phyloP scores from a whole-genome alignment of 2,329 filamentous ascomycete genomes.

The Reticulascus tulasneorum region DNA sequence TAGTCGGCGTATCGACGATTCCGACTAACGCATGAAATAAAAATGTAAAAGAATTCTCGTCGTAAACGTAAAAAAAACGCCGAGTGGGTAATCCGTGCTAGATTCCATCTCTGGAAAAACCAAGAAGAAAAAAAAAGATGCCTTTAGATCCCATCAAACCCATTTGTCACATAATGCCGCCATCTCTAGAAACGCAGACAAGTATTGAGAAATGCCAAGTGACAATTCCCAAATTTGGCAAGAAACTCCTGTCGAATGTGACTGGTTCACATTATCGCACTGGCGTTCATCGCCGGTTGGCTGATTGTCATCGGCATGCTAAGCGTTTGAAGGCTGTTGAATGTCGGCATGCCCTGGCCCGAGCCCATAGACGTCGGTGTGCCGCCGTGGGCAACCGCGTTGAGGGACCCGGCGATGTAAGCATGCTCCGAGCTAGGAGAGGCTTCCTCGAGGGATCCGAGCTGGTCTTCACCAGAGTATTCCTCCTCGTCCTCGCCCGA shows the following conservation, averaged over 20 bases:
- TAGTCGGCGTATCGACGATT: conserved; percentile 8
- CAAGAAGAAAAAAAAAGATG: conserved; percentile 10
- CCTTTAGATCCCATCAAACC: conserved; percentile 8
- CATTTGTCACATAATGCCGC: conserved; percentile 13
- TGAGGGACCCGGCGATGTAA: conserved; percentile 53
- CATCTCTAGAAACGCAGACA: conserved; percentile 12
- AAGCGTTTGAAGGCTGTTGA: conserved; percentile 57
- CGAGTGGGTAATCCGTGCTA: conserved; percentile 9
- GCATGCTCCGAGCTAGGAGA: conserved; percentile 68
- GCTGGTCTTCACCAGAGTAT: conserved; percentile 75
- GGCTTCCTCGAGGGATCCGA: conserved; percentile 74
- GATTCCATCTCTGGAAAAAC: conserved; percentile 11
- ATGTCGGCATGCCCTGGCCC: conserved; percentile 39
- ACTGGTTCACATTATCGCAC: conserved; percentile 38
- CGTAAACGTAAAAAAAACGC: conserved; percentile 7
- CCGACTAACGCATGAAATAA: conserved; percentile 9
- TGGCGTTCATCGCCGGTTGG: conserved; percentile 45
- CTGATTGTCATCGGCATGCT: conserved; percentile 64
- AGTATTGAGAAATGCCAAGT: background rate
- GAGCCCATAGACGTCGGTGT: conserved; percentile 22
- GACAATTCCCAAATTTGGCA: background rate
- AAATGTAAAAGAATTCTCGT: conserved; percentile 1
- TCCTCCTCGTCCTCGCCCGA: conserved; percentile 86
- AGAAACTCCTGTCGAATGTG: conserved; percentile 14
- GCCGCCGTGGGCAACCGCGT: conserved; percentile 33